Evolutionary conservation across 495 filamentous ascomycete species (phyloP), one percentile per base, ranked within the genome.

Genomic region (Xylaria nigripes): DNA sequence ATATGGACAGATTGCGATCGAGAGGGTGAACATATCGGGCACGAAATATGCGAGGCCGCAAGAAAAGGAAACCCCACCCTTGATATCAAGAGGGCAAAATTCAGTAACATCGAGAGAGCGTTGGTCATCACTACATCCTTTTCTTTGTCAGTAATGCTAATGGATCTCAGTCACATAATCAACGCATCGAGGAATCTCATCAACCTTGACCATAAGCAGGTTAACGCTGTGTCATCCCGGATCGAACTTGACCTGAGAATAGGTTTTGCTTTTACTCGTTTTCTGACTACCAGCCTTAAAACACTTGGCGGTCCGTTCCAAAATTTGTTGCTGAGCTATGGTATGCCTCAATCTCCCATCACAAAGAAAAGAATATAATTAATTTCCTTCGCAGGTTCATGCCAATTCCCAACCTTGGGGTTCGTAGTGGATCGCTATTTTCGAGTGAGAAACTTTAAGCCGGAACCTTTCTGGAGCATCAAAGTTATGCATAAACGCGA

Each of bases 1-100:
- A 95, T 98, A 61, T 98, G 93, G 93, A 98, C 93, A 0, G 93
- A 98, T 76, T 97, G 93, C 71, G 93, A 98, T 76, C 83, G 91
- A 46, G 93, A 98, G 76, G 93, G 93, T 15, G 93, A 98, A 69
- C 85, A 96, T 61, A 98, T 98, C 56, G 93, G 93, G 1, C 73
- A 86, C n/a, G 94, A 97, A 63, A 90, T 98, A 48, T 82, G 89
- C 34, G 80, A 86, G 52, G 83, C 90, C 32, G 93, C 94, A 16
- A 74, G 73, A 50, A 79, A 80, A 62, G 84, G 81, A 21, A 97
- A 96, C 62, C 61, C 74, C 18, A 72, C 74, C 1, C 78, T 98
- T 32, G 76, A 90, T 60, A 80, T 96, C 46, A 93, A 87, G 61
- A 77, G 93, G 57, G 93, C 93, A 21, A 83, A 73, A 58, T 98